Evolutionary conservation across 2,329 filamentous ascomycete genomes (phyloP).

Genomic region (Fusarium praegraminearum): DNA sequence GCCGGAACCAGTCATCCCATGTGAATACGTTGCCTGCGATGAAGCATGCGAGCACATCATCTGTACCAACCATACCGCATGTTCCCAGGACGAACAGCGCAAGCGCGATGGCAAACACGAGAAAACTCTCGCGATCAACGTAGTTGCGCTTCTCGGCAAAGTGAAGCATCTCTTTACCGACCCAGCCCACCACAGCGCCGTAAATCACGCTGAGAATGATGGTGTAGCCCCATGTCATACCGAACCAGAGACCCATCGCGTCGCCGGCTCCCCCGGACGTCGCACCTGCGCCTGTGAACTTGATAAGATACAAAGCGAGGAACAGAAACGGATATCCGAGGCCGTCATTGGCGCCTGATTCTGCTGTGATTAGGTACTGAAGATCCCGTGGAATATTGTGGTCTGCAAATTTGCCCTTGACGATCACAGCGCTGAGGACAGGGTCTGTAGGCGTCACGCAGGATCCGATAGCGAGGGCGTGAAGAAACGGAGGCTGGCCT

Average conservation of each 20-base stretch:
- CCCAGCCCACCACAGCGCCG: conserved; percentile 80
- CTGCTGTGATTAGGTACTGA: conserved; percentile 83
- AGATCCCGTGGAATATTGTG: conserved; percentile 86
- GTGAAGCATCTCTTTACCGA: conserved; percentile 84
- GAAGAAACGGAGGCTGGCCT: conserved; percentile 77
- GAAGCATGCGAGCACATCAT: conserved; percentile 92
- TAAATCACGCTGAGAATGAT: conserved; percentile 84
- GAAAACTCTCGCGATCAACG: conserved; percentile 87
- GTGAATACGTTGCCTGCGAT: conserved; percentile 92
- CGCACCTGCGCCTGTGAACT: conserved; percentile 69
- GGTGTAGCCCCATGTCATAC: conserved; percentile 85
- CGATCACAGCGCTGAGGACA: conserved; percentile 87
- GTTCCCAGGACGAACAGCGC: conserved; percentile 90
- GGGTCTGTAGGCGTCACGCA: conserved; percentile 96
- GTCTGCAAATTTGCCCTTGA: conserved; percentile 94
- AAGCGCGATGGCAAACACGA: conserved; percentile 86
- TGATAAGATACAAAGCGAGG: conserved; percentile 84
- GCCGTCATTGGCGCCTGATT: conserved; percentile 91
- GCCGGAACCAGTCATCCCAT: conserved; percentile 93
- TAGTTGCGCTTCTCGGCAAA: conserved; percentile 85
- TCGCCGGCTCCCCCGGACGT: conserved; percentile 69
- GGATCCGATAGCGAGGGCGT: conserved; percentile 82
- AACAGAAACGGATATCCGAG: conserved; percentile 91
- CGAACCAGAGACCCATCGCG: conserved; percentile 85
- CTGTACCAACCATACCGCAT: conserved; percentile 86